Percentiles rank a stretch among this genome's conserved stretches.
Conservation (phyloP, 75 land plant species). For the Cunninghamia lanceolata region DNA sequence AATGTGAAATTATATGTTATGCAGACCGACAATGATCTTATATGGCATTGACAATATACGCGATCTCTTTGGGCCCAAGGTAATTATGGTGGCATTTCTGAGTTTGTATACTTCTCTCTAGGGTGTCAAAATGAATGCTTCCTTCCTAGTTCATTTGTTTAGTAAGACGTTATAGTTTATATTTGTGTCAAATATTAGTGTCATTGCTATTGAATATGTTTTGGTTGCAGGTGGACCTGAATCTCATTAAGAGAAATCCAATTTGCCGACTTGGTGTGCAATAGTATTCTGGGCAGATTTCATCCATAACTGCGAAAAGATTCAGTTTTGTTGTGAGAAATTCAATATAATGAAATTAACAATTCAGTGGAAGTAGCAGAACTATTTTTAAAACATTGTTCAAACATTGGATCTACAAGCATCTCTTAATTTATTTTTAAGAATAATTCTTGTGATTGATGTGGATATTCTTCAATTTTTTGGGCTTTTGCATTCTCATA, state of each 20-base stretch:
- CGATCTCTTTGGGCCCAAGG: constrained; percentile 99
- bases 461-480: background rate
- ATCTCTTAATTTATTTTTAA: background rate
- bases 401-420: background rate
- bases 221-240: constrained; percentile 76
- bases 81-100: constrained; percentile 14
- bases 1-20: background rate
- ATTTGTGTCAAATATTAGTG: background rate
- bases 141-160: background rate
- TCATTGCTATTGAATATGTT: background rate
- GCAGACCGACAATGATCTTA: constrained; percentile 94
- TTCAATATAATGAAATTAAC: background rate
- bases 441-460: background rate
- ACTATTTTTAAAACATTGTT: background rate
- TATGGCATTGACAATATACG: constrained; percentile 91
- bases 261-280: constrained; percentile 88
- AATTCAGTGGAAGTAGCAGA: background rate
- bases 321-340: background rate
- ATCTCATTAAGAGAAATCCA: constrained; percentile 76
- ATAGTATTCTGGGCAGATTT: constrained; percentile 6
- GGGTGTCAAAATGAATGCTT: background rate
- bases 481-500: background rate
- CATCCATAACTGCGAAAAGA: background rate
- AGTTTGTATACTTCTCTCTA: background rate
- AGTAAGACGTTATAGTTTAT: background rate